Evolutionary conservation across 2,329 filamentous ascomycete species (phyloP), one percentile per base, ranked within the genome.

Genomic region (Xylariomycetidae sp.): DNA sequence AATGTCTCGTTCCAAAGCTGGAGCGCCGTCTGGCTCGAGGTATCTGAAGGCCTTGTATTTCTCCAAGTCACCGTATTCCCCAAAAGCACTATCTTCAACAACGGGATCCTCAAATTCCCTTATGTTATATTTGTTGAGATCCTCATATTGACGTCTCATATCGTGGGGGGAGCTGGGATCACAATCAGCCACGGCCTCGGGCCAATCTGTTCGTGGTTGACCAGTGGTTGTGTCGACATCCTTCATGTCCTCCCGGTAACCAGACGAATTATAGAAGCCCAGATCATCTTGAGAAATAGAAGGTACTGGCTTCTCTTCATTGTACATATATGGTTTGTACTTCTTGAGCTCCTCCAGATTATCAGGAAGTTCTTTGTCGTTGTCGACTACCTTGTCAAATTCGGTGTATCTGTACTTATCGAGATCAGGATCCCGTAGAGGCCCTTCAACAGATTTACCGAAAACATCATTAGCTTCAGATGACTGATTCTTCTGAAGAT

Each of bases 31-130:
- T 4, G 57, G 53, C 33, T 64, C 61, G 19, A 61, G 58, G 25
- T 60, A 50, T 25, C 42, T 51, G 33, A 63, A 59, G 3, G 57
- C 39, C 20, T 54, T 51, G 30, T 70, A 70, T 16, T 53, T 53
- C 20, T 59, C 51, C 23, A 70, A 52, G 30, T 70, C 67, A 31
- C 58, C 58, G 34, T 66, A 67, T 20, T 56, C 43, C 22, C 51
- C 38, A 12, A 51, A 52, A 3, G 50, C 50, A 16, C 43, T 37
- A 15, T 55, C 54, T 27, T 50, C 40, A 4, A 45, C 33, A 11
- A 18, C 19, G 22, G 18, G 11, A 23, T 30, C 26, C 16, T 30
- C 18, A 15, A 17, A 16, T 10, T 44, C 32, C 4, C 38, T 41
- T 27, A 48, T 42, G 37, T 62, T 59, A 40, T 66, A 63, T 7